These are phyloP conservation scores for Mucor racemosus DNA, from an alignment of 371 early-diverging fungal genomes.

Conservation along the genomic window DNA sequence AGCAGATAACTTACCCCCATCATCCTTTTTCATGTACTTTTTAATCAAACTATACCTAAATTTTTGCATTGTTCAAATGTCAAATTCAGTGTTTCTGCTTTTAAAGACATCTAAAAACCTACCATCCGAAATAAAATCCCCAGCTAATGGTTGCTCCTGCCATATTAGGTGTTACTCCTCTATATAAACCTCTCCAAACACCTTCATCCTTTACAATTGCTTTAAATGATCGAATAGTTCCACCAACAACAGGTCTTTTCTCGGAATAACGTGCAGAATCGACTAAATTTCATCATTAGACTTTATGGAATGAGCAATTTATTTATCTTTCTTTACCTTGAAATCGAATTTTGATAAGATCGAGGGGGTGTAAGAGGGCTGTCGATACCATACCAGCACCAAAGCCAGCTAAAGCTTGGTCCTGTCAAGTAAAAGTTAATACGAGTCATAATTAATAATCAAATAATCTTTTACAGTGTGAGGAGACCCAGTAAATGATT, in stretches of 20 bases:
- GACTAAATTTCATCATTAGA: constrained; percentile 34
- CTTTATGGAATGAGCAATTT: not conserved
- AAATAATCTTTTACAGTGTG: constrained; percentile 21
- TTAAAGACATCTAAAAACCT: constrained; percentile 31
- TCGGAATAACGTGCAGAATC: constrained; percentile 52
- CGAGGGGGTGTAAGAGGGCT: constrained; percentile 85
- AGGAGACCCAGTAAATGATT: constrained; percentile 30
- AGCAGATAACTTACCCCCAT: constrained; percentile 62
- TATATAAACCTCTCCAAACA: constrained; percentile 77
- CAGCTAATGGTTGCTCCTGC: constrained; percentile 93
- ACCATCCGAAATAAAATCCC: constrained; percentile 95
- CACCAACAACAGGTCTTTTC: constrained; percentile 60
- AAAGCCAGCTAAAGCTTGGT: constrained; percentile 91
- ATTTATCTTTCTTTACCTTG: constrained; percentile 64
- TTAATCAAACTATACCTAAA: constrained; percentile 74
- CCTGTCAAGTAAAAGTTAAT: constrained; percentile 44
- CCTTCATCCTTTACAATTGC: constrained; percentile 62
- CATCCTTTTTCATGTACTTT: constrained; percentile 70
- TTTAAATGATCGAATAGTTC: constrained; percentile 69
- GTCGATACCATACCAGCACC: constrained; percentile 88
- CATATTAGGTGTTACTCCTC: constrained; percentile 89
- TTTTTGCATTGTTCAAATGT: constrained; percentile 16
- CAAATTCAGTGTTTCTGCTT: not conserved
- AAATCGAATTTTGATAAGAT: constrained; percentile 89
- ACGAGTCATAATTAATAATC: not conserved